Percentiles rank a stretch among this genome's conserved stretches.
These are phyloP conservation scores for Crithidia mellificae DNA, from an alignment of 208 protist species.

Conservation along the genomic window DNA sequence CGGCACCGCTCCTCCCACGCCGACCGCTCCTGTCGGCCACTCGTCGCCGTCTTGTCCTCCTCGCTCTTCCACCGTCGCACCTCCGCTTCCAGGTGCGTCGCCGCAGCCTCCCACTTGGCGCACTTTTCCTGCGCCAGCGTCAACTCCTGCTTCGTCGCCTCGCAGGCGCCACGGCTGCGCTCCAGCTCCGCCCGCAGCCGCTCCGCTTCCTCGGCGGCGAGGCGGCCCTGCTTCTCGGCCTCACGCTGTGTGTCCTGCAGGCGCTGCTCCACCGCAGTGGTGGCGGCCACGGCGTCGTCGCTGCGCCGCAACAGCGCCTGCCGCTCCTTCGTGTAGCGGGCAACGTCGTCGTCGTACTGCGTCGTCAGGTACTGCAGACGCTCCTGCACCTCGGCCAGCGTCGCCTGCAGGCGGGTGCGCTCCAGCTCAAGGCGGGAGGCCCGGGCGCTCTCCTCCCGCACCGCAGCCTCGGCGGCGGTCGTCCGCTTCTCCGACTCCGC, in stretches of 20 bases:
- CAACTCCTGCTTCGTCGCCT: constrained; percentile 15
- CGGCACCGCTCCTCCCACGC: constrained; percentile 45
- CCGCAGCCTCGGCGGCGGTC: constrained; percentile 50
- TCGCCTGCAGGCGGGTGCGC: constrained; percentile 56
- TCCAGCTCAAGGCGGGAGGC: constrained; percentile 57
- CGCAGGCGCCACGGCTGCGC: constrained; percentile 13
- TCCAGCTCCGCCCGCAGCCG: constrained; percentile 27
- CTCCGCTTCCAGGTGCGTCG: constrained; percentile 37
- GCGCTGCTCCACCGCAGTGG: constrained; percentile 28
- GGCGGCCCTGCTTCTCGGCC: constrained; percentile 35
- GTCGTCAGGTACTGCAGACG: constrained; percentile 49
- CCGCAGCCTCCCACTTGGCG: constrained; percentile 36
- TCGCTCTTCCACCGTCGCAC: constrained; percentile 56
- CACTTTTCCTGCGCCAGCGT: constrained; percentile 26
- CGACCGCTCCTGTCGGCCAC: constrained; percentile 35
- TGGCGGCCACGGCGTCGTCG: constrained; percentile 29
- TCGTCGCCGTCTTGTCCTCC: constrained; percentile 37
- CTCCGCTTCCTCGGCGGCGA: constrained; percentile 30
- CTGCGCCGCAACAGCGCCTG: constrained; percentile 47
- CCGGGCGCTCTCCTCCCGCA: constrained; percentile 52
- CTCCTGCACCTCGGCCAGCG: constrained; percentile 59
- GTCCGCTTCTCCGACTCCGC: constrained; percentile 45
- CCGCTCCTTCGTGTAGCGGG: constrained; percentile 46
- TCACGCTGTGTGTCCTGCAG: constrained; percentile 35
- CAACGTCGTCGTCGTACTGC: constrained; percentile 51